These are phyloP conservation scores for Pseudocercospora pini-densiflorae DNA, from an alignment of 2,329 filamentous ascomycete species.

Conservation along the genomic window DNA sequence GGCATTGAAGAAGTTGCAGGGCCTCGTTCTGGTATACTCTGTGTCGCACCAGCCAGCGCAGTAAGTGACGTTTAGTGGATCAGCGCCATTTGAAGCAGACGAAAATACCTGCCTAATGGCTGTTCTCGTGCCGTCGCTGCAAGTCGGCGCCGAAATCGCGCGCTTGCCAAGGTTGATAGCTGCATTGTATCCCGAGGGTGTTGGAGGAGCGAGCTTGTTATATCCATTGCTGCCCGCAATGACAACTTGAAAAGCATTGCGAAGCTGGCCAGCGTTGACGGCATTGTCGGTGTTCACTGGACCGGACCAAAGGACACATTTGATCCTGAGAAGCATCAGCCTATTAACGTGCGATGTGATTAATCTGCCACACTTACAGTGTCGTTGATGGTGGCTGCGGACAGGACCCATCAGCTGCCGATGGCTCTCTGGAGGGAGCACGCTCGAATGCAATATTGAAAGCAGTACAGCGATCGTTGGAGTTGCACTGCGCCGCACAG, in stretches of 20 bases:
- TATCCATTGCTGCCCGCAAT: constrained; percentile 24
- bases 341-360: not conserved
- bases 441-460: constrained; percentile 23
- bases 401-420: constrained; percentile 31
- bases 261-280: constrained; percentile 35
- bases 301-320: constrained; percentile 39
- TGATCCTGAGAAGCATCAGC: constrained; percentile 27
- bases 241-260: constrained; percentile 24
- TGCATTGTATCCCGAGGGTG: constrained; percentile 21
- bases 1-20: not conserved
- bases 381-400: constrained; percentile 8
- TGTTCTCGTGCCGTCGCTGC: constrained; percentile 33
- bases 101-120: constrained; percentile 26
- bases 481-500: constrained; percentile 34
- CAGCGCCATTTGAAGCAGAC: not conserved
- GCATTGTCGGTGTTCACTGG: constrained; percentile 31
- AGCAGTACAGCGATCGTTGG: constrained; percentile 21
- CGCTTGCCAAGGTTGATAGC: constrained; percentile 27
- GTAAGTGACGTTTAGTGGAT: not conserved
- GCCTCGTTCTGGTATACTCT: not conserved
- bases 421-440: constrained; percentile 36
- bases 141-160: constrained; percentile 35
- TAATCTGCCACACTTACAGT: not conserved
- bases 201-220: constrained; percentile 10
- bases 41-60: not conserved